Conservation (phyloP, 75 land plant genomes). For the Selaginella tamariscina region DNA sequence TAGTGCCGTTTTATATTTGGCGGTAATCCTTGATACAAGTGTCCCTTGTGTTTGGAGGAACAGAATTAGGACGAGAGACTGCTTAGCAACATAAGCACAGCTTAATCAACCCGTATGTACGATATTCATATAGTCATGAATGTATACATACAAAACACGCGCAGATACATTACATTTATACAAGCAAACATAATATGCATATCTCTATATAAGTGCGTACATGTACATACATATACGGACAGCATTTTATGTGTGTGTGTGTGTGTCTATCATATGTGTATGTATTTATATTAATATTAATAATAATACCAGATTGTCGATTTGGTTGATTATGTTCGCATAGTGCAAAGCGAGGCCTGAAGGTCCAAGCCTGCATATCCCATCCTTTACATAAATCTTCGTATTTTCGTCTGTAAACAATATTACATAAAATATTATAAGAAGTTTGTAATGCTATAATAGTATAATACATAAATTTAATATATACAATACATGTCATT, state of each 20-base stretch:
- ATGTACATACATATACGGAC: no score
- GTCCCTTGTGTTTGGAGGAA: constrained; percentile 81
- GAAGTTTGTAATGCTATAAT: background rate
- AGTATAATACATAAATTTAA: no score
- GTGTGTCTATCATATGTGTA: no score
- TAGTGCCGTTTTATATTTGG: constrained; percentile 45
- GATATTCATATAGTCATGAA: no score
- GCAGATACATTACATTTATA: no score
- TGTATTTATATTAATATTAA: background rate
- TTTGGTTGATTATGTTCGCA: constrained; percentile 86
- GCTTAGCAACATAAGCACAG: background rate
- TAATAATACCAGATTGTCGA: constrained; percentile 65
- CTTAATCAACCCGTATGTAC: no score
- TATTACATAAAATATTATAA: background rate
- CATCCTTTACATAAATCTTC: background rate
- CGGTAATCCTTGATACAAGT: constrained; percentile 68
- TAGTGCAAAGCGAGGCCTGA: constrained; percentile 87
- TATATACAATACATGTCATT: no score
- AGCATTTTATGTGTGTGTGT: no score
- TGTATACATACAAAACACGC: no score
- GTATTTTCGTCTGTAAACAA: background rate
- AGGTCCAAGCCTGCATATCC: constrained; percentile 23
- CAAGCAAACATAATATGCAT: no score
- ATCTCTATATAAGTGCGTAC: no score
- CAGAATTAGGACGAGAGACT: constrained; percentile 63